These are phyloP conservation scores for Rhizoclosmatium globosum DNA, from an alignment of 192 early-diverging fungal species.

Conservation along the genomic window DNA sequence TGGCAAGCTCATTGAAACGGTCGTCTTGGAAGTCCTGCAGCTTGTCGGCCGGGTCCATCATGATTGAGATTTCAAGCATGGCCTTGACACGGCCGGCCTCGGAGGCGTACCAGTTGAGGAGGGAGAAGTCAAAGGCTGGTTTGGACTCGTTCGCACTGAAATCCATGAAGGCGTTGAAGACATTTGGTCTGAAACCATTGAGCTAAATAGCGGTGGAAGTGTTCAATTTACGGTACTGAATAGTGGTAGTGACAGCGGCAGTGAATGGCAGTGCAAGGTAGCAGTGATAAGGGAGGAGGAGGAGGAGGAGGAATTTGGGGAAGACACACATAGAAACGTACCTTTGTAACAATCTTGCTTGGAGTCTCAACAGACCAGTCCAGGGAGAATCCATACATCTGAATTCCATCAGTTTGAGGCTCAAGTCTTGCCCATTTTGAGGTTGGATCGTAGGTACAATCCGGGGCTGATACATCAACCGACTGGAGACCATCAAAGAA, in stretches of 20 bases:
- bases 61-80: conserved; percentile 48
- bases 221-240: too few species aligned
- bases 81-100: conserved; percentile 40
- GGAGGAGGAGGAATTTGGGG: too few species aligned
- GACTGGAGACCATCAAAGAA: background rate
- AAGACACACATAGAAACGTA: background rate
- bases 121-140: conserved; percentile 13
- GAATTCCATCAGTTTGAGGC: background rate
- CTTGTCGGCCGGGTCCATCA: conserved; percentile 1
- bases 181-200: background rate
- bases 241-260: too few species aligned
- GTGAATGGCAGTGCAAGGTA: background rate
- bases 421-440: background rate
- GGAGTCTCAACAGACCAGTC: conserved; percentile 3
- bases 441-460: background rate
- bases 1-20: conserved; percentile 27
- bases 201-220: background rate
- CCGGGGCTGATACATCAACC: background rate
- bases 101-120: conserved; percentile 51
- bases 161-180: conserved; percentile 42
- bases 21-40: conserved; percentile 24
- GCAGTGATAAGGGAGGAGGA: background rate
- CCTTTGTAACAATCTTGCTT: background rate
- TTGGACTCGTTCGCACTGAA: background rate
- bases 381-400: background rate